Base-by-base conservation (phyloP, 2,329 filamentous ascomycete genomes). In the Ophiostoma ulmi region DNA sequence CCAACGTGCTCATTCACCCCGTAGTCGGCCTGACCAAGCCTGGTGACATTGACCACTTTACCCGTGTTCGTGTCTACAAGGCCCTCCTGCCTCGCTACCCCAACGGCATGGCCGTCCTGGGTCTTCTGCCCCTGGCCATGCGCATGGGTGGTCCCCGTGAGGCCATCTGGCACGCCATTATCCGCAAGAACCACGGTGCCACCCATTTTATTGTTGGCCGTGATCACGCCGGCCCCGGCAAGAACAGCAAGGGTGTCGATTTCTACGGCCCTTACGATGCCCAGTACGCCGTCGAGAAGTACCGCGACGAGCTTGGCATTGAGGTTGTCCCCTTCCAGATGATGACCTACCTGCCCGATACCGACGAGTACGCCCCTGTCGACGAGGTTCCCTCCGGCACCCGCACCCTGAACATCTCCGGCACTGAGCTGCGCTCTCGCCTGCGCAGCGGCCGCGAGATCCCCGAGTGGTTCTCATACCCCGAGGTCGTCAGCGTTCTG, bases 31-130 rank as follows among this genome's bases (percentile, higher is more conserved):
- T 99, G 78, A 99, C 95, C 80, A 99, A 99, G 87, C 95, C 95
- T 72, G 95, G 95, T 80, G 95, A 99, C 81, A 99, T 99, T 79
- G 95, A 99, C 83, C 95, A 99, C 87, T 99, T 99, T 85, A 99
- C 95, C 77, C 93, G 95, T 80, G 95, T 99, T 77, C 93, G 95
- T 78, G 95, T 97, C 78, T 99, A 99, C 88, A 92, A 98, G 87
- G 94, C 95, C 63, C 89, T 99, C 70, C 88, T 99, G 75, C 93
- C 94, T 76, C 89, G 95, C 79, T 99, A 99, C 84, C 95, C 95
- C 81, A 99, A 98, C 82, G 95, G 95, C 78, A 99, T 99, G 95
- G 95, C 95, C 72, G 93, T 96, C 55, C 88, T 99, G 75, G 94
- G 93, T 81, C 92, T 99, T 61, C 87, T 99, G 70, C 94, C 94